A percentile compares a stretch with the other conserved stretches of the same genome.
Evolutionary conservation across 371 early-diverging fungal genomes (phyloP).

Genomic region (Circinella minor): DNA sequence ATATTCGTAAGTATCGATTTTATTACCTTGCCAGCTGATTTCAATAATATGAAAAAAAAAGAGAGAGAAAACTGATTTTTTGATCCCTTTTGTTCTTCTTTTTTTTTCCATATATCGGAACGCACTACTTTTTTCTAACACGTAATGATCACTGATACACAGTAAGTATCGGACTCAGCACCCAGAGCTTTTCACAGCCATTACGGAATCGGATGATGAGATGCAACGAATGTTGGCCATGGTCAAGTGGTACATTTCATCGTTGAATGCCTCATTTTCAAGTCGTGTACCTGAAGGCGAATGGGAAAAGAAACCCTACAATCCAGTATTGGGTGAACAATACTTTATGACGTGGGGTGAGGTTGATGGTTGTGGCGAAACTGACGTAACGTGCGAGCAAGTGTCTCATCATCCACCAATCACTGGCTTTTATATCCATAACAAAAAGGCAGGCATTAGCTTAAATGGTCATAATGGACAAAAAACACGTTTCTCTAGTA

Average conservation of each 20-base stretch:
- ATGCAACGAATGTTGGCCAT: slow-evolving; percentile 71
- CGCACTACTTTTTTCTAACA: too few species aligned
- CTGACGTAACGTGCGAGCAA: slow-evolving; percentile 70
- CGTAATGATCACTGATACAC: neutral
- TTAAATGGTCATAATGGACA: slow-evolving; percentile 75
- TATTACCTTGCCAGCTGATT: neutral
- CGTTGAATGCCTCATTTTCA: slow-evolving; percentile 73
- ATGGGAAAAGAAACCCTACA: slow-evolving; percentile 85
- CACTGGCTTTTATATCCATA: slow-evolving; percentile 68
- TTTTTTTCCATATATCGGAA: too few species aligned
- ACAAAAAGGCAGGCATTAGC: slow-evolving; percentile 65
- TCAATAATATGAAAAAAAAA: neutral
- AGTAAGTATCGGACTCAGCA: slow-evolving; percentile 79
- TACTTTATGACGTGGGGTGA: slow-evolving; percentile 72
- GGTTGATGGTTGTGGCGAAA: slow-evolving; percentile 69
- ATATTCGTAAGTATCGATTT: slow-evolving; percentile 62
- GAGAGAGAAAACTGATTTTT: neutral
- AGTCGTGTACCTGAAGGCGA: slow-evolving; percentile 55
- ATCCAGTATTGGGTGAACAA: slow-evolving; percentile 84
- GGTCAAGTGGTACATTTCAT: slow-evolving; percentile 79
- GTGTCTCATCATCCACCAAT: slow-evolving; percentile 84
- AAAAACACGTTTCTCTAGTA: slow-evolving; percentile 51
- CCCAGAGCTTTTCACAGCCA: slow-evolving; percentile 72
- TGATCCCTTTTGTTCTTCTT: too few species aligned
- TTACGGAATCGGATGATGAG: slow-evolving; percentile 61